phyloP scores from a whole-genome alignment of 1,284 basidiomycete genomes.

The Phellopilus nigrolimitatus region DNA sequence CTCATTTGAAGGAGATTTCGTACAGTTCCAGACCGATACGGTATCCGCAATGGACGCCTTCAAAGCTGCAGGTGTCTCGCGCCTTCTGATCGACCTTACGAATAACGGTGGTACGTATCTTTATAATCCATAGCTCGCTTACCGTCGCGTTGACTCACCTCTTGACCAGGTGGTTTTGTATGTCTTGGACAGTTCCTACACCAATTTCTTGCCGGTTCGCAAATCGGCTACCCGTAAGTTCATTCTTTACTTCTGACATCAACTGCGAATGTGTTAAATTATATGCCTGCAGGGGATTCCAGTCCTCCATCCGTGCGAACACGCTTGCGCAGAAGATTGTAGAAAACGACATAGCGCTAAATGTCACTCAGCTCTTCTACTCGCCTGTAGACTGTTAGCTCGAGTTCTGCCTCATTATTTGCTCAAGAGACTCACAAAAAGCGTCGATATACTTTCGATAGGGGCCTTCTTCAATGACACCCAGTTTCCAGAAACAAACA shows the following conservation, averaged over 20 bases:
- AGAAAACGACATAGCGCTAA: conserved; percentile 42
- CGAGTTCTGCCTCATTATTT: neutral
- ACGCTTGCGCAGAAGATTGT: conserved; percentile 54
- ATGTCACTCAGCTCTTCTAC: conserved; percentile 41
- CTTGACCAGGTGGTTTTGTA: conserved; percentile 46
- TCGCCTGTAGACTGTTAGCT: conserved; percentile 45
- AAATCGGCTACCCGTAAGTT: conserved; percentile 48
- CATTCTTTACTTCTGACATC: neutral
- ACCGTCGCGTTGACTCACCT: neutral
- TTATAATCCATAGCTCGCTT: conserved; percentile 8
- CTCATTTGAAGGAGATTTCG: conserved; percentile 50
- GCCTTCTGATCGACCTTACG: conserved; percentile 53
- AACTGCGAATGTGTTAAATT: conserved; percentile 7
- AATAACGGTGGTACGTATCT: conserved; percentile 50
- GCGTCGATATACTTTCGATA: conserved; percentile 22
- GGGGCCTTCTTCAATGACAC: conserved; percentile 54
- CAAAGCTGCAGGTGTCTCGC: conserved; percentile 43
- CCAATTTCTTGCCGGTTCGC: conserved; percentile 47
- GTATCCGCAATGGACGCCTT: conserved; percentile 44
- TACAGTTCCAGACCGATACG: conserved; percentile 50
- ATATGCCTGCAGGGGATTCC: conserved; percentile 42
- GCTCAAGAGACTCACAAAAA: conserved; percentile 1
- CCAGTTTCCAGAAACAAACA: conserved; percentile 36
- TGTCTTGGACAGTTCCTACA: conserved; percentile 59
- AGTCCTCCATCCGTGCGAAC: conserved; percentile 48